Base-by-base conservation (phyloP, 108 stramenopile genomes). In the Seminavis robusta region DNA sequence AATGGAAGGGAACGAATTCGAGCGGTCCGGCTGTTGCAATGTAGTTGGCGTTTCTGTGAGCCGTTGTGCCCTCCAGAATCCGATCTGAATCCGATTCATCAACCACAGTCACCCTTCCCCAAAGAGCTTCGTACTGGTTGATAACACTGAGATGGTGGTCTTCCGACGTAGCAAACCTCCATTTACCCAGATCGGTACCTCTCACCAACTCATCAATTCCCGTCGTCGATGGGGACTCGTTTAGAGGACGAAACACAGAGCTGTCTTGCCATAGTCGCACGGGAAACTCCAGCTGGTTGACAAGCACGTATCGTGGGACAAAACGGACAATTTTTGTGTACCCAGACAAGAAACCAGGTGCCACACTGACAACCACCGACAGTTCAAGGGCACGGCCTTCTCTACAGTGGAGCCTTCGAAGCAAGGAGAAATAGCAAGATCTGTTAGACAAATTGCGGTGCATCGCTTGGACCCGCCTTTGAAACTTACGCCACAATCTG, bases 311-410 rank as follows among this genome's bases (percentile, higher is more conserved):
- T 26, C 94, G 62, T 5, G 97, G 97, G 37, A 76, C 86, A 33
- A 98, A 92, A 24, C 94, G 76, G 7, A 98, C 94, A 42, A 98
- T 86, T 52, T 96, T 98, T 33, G 97, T 96, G 72, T 91, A 98
- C 27, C 83, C 77, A 1, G 88, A 80, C 11, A 96, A 73, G 3
- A 84, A 65, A 0, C 95, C 97, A 21, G 97, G 97, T 0, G 97
- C 94, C 47, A 94, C 70, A 41, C 67, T 77, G 15, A 95, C 81
- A 25, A 71, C 87, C 24, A 89, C 83, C 6, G 88, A 80, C 4
- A 98, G 70, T 65, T 98, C 95, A 11, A 98, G 61, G 9, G 61
- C 52, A 7, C 95, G 58, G 8, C 91, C 86, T 31, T 92, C 86
- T 47, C 71, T 83, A 61, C 86, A 86, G 42, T 81, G 80, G 84